Evolutionary conservation across 805 yeast genomes (phyloP), one percentile per base, ranked within the genome.

Genomic region (Candida methanosorbosa): DNA sequence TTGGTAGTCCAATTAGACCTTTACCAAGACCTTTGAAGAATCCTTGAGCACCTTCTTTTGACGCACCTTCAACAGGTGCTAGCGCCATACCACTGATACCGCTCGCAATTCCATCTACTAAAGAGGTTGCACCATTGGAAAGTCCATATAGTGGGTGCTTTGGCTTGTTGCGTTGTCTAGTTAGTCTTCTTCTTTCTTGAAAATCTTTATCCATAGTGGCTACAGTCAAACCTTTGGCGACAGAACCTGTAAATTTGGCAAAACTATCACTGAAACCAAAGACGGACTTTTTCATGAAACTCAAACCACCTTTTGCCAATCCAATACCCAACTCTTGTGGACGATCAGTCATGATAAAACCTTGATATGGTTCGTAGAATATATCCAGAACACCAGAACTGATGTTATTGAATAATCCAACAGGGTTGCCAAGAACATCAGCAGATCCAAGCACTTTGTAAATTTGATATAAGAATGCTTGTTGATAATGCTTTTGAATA

Each of bases 261-360:
- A 92, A 68, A 45, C 96, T 85, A 60, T 94, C 97, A 18, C 95
- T 82, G 33, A 92, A 70, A 3, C 98, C 97, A 64, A 83, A 94
- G 0, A 92, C 90, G 0, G 97, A 82, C 61, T 92, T 92, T 54
- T 90, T 88, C 52, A 94, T 68, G 62, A 92, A 92, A 56, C 95
- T 84, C 42, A 86, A 61, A 1, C 97, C 95, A 38, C 99, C 99
- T 53, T 87, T 90, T 2, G 99, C 98, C 29, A 92, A 57, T 3
- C 95, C 94, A 38, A 92, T 83, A 27, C 98, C 97, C 27, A 92
- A 63, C 46, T 94, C 99, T 50, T 85, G 95, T 1, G 98, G 98
- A 26, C 97, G 65, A 56, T 92, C 98, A 42, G 82, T 90, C 73
- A 92, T 75, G 32, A 90, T 75, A 46, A 85, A 84, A 0, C 99